Evolutionary conservation across 139 green algal species (phyloP).

Genomic region (Trebouxia sp.): DNA sequence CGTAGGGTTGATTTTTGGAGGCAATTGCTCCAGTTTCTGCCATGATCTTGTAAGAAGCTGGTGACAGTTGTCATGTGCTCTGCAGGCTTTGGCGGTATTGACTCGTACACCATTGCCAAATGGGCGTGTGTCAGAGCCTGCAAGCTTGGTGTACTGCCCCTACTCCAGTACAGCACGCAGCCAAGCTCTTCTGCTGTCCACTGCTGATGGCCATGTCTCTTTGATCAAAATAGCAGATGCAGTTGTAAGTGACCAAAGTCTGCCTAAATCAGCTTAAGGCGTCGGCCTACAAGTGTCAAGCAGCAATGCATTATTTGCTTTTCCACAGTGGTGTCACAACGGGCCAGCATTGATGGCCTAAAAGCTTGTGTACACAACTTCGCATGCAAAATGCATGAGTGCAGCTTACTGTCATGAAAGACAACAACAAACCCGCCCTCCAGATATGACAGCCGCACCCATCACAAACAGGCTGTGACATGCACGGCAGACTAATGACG

Average conservation of each 20-base stretch:
- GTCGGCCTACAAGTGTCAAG: too few relatives aligned
- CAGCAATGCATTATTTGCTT: not conserved
- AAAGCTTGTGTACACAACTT: too few relatives aligned
- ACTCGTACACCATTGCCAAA: not conserved
- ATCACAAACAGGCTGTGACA: not conserved
- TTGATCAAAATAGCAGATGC: slow-evolving; percentile 28
- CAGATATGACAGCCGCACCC: not conserved
- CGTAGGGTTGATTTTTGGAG: too few relatives aligned
- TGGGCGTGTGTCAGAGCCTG: slow-evolving; percentile 11
- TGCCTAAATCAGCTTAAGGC: not conserved
- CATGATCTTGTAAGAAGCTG: too few relatives aligned
- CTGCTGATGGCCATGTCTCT: slow-evolving; percentile 17
- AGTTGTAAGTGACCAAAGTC: not conserved
- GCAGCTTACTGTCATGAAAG: not conserved
- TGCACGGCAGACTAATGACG: too few relatives aligned
- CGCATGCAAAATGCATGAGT: too few relatives aligned
- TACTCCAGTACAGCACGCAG: slow-evolving; percentile 33
- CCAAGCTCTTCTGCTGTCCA: slow-evolving; percentile 28
- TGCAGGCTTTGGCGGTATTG: slow-evolving; percentile 9
- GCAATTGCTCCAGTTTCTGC: too few relatives aligned
- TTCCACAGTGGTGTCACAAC: not conserved
- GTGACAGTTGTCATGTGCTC: too few relatives aligned
- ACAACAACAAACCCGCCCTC: not conserved
- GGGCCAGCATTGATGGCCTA: too few relatives aligned
- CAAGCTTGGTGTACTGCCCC: slow-evolving; percentile 20